Evolutionary conservation across 2,329 filamentous ascomycete species (phyloP), one percentile per base, ranked within the genome.

Genomic region (Monosporascus sp.): DNA sequence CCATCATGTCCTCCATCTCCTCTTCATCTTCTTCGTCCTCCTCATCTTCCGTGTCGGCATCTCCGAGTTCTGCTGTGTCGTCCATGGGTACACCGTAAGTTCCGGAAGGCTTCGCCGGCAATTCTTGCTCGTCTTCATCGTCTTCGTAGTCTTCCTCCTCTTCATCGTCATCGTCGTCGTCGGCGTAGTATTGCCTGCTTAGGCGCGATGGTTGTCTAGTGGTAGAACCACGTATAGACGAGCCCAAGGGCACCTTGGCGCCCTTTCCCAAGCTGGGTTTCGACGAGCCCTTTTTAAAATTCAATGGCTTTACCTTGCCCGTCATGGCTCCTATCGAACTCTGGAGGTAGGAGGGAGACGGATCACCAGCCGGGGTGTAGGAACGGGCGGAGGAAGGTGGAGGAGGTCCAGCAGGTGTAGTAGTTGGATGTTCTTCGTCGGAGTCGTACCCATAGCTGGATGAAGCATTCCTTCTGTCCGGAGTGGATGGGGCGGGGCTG

Each of bases 291-390:
- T 62, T 63, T n/a, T 72, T 71, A 51, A 76, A 76, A 54, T 63
- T 71, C 18, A 68, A 66, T 0, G 74, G 62, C 47, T 74, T 77
- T n/a, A 65, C 62, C 18, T 68, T 67, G 37, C 67, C 67, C 38
- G 68, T 67, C 61, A 70, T 69, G 44, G 69, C 74, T 48, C 72
- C 73, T 69, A 81, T 74, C 38, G 80, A 82, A 67, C 79, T 81
- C 52, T 79, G 76, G 38, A 83, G 67, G 60, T 74, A 82, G 14
- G 78, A 78, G 31, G 74, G 77, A 22, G 80, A 79, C 0, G 80
- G 80, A 17, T 79, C 79, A 52, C 81, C 81, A 17, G 74, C 72
- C 1, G 80, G 79, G 1, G 80, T 82, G 67, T 82, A 82, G 44
- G 78, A 81, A 5, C 75, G 74, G 8, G 74, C 73, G 7, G 78